These are phyloP conservation scores for Cryptosporidium parvum DNA, from an alignment of 169 alveolate genomes.

Conservation along the genomic window DNA sequence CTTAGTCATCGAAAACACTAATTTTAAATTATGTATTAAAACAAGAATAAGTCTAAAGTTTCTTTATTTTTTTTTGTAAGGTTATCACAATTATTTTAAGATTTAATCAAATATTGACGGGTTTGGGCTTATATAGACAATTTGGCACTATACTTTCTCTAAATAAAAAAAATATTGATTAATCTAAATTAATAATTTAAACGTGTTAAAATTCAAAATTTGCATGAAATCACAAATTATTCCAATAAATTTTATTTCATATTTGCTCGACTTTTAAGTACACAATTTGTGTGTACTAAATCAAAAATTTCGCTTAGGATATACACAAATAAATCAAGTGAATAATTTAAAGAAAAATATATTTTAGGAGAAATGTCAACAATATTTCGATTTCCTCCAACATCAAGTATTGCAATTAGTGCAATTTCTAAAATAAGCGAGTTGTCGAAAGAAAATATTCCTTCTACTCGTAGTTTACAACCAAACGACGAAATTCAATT, in stretches of 20 bases:
- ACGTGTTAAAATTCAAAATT: neutral
- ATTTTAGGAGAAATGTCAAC: slow-evolving; percentile 12
- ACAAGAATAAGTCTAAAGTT: neutral
- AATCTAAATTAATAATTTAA: neutral
- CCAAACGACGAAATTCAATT: neutral
- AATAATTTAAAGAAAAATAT: neutral
- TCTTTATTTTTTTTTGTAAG: neutral
- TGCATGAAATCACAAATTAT: no score
- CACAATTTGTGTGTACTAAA: slow-evolving; percentile 12
- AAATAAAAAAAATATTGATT: neutral
- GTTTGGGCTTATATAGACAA: neutral
- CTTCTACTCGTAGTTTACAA: neutral
- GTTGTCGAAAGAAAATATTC: neutral
- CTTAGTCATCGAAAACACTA: neutral
- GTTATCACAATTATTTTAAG: neutral
- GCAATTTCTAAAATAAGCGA: slow-evolving; percentile 7
- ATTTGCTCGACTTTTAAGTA: neutral
- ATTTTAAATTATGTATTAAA: neutral
- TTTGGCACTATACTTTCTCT: neutral
- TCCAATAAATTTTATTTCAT: no score
- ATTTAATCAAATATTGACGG: neutral
- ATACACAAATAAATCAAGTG: neutral
- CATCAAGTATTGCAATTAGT: slow-evolving; percentile 28
- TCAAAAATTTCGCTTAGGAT: neutral
- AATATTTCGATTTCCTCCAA: slow-evolving; percentile 32